phyloP scores from a whole-genome alignment of 495 filamentous ascomycete genomes.

The Lophiostoma macrostomum region DNA sequence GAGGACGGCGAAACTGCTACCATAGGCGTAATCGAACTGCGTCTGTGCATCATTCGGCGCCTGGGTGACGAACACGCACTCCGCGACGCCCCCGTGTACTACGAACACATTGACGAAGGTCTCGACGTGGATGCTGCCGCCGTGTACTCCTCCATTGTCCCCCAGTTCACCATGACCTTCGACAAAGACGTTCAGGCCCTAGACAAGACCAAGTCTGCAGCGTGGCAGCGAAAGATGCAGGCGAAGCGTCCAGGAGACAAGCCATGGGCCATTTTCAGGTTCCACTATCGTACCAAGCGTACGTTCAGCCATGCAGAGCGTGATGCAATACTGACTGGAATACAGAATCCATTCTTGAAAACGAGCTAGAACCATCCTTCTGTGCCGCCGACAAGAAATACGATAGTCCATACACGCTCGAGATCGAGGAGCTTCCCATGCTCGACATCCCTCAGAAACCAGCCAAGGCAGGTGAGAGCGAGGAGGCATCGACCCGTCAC shows the following conservation, averaged over 20 bases:
- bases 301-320: background rate
- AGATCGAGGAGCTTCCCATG: background rate
- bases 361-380: background rate
- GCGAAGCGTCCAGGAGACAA: constrained; percentile 15
- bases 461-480: background rate
- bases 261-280: constrained; percentile 26
- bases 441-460: background rate
- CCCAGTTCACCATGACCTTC: constrained; percentile 1
- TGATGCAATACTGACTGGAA: background rate
- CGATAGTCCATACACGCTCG: background rate
- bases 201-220: background rate
- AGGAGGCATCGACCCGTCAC: no score
- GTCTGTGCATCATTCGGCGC: constrained; percentile 11
- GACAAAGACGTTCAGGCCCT: background rate
- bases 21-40: constrained; percentile 23
- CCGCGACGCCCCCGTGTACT: background rate
- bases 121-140: background rate
- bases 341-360: constrained; percentile 10
- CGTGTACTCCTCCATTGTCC: constrained; percentile 1
- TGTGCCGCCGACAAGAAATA: background rate
- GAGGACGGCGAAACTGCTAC: background rate
- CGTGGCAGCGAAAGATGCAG: background rate
- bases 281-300: constrained; percentile 23
- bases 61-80: constrained; percentile 9
- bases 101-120: background rate